Evolutionary conservation across 169 alveolate genomes (phyloP).

Genomic region (Plasmodium fragile): DNA sequence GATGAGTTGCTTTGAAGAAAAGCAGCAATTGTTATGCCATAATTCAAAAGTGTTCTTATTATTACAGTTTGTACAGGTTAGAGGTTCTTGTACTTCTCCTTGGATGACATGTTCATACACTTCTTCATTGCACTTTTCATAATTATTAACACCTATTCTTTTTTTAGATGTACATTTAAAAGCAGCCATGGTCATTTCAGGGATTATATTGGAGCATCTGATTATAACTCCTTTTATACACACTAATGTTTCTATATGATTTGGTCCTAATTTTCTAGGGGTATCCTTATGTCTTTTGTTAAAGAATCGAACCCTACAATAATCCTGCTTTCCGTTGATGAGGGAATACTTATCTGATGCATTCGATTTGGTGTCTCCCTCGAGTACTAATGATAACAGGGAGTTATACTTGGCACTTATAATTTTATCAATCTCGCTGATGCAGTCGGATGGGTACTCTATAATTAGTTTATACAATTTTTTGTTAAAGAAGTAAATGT

Average conservation of each 20-base stretch:
- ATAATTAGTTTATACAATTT: conserved; percentile 90
- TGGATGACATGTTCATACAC: conserved; percentile 91
- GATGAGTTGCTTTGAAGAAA: conserved; percentile 95
- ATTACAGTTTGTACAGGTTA: conserved; percentile 93
- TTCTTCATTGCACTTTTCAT: conserved; percentile 89
- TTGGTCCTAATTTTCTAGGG: conserved; percentile 86
- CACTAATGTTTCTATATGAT: conserved; percentile 89
- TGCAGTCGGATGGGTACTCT: conserved; percentile 95
- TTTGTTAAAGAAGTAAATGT: conserved; percentile 89
- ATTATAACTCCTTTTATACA: conserved; percentile 97
- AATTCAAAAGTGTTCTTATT: conserved; percentile 93
- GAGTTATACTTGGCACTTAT: conserved; percentile 90
- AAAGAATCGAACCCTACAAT: conserved; percentile 85
- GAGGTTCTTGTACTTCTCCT: conserved; percentile 97
- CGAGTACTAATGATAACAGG: conserved; percentile 75
- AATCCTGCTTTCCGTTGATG: conserved; percentile 82
- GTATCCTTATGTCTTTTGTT: conserved; percentile 82
- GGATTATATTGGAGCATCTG: conserved; percentile 96
- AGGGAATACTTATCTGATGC: conserved; percentile 74
- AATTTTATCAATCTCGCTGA: conserved; percentile 94
- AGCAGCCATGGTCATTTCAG: conserved; percentile 98
- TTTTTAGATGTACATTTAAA: conserved; percentile 95
- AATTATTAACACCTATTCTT: conserved; percentile 84
- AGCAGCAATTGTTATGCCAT: conserved; percentile 94
- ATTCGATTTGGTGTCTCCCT: conserved; percentile 50